Conservation (phyloP, 2,329 filamentous ascomycete genomes). For the Acephala macrosclerotiorum region DNA sequence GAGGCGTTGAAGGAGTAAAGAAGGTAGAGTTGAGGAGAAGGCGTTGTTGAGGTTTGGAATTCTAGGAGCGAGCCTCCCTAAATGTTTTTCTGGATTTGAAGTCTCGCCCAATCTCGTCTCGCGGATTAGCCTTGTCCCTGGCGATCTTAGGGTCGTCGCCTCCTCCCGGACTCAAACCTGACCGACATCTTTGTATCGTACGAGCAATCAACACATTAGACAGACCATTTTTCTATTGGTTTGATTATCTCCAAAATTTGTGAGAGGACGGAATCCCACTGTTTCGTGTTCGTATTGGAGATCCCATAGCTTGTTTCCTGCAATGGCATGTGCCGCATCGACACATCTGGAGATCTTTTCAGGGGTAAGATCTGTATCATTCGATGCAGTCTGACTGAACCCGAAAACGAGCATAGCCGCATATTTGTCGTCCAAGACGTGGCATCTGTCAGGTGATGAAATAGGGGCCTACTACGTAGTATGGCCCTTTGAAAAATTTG, state of each 20-base stretch:
- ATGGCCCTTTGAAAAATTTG: neutral
- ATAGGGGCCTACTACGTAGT: too few species aligned
- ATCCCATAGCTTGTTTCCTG: neutral
- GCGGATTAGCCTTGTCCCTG: slow-evolving; percentile 30
- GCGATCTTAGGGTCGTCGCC: slow-evolving; percentile 11
- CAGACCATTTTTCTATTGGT: slow-evolving; percentile 17
- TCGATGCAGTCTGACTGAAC: slow-evolving; percentile 1
- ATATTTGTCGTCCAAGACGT: neutral
- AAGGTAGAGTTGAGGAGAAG: slow-evolving; percentile 7
- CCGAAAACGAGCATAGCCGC: slow-evolving; percentile 7
- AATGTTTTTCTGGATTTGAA: slow-evolving; percentile 17
- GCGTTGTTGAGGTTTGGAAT: slow-evolving; percentile 11
- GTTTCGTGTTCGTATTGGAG: slow-evolving; percentile 25
- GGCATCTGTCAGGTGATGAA: neutral
- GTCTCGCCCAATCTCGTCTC: slow-evolving; percentile 18
- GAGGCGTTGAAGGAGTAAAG: slow-evolving; percentile 12
- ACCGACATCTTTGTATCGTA: slow-evolving; percentile 11
- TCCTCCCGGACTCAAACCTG: neutral
- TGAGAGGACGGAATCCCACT: neutral
- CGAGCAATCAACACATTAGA: slow-evolving; percentile 14
- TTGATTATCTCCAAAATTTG: neutral
- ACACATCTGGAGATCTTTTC: neutral
- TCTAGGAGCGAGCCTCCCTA: slow-evolving; percentile 15
- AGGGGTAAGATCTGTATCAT: slow-evolving; percentile 6
- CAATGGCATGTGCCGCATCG: neutral